A percentile compares a stretch with the other conserved stretches of the same genome.
Evolutionary conservation across 2,329 filamentous ascomycete genomes (phyloP).

Genomic region (Fusarium sublunatum): DNA sequence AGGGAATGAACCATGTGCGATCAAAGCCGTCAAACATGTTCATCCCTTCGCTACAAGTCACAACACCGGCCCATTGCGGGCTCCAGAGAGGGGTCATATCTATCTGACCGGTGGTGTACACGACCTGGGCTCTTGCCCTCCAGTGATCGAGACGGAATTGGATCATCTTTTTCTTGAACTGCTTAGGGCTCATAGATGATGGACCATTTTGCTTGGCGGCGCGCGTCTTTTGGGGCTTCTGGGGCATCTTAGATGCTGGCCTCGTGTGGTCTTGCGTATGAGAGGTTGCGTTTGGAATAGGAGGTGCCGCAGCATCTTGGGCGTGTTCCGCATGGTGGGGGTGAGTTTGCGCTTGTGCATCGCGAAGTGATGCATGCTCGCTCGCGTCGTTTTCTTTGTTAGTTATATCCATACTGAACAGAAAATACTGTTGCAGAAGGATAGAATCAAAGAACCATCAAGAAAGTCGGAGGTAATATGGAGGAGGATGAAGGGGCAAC

Average conservation of each 20-base stretch:
- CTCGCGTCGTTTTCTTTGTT: background rate
- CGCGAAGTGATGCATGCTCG: background rate
- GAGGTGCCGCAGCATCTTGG: background rate
- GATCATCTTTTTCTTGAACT: conserved; percentile 38
- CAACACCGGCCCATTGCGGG: conserved; percentile 19
- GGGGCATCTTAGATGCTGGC: conserved; percentile 2
- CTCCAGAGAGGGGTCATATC: conserved; percentile 40
- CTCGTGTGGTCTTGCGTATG: background rate
- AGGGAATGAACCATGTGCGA: conserved; percentile 40
- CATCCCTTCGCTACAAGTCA: conserved; percentile 15
- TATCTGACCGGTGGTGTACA: conserved; percentile 30
- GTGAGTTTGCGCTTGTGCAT: background rate
- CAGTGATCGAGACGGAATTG: conserved; percentile 33
- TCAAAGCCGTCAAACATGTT: conserved; percentile 42
- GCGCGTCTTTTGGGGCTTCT: conserved; percentile 5
- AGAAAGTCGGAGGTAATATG: background rate
- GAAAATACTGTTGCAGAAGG: background rate
- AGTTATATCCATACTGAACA: conserved; percentile 15
- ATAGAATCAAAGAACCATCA: background rate
- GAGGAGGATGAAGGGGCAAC: background rate
- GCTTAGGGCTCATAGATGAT: background rate
- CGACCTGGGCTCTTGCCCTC: conserved; percentile 32
- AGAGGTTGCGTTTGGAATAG: background rate
- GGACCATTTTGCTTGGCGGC: background rate
- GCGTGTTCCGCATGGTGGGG: background rate